Percentiles rank a stretch among this genome's conserved stretches.
Evolutionary conservation across 768 basidiomycete species (phyloP).

Genomic region (Boletus patriciae): DNA sequence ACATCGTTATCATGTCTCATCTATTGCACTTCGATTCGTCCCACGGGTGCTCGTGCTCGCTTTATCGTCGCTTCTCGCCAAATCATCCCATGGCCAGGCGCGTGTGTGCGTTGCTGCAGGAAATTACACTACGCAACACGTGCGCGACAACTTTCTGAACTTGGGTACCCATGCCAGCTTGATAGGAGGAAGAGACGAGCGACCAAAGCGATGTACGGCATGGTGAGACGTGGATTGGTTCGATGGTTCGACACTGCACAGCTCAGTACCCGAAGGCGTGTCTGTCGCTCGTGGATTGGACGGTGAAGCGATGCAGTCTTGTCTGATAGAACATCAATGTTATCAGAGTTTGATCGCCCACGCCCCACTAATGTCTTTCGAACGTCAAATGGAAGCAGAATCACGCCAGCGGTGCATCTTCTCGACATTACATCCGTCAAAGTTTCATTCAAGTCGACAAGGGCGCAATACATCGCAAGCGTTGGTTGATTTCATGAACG

Average conservation of each 20-base stretch:
- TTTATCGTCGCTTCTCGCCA: constrained; percentile 48
- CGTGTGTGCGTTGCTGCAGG: constrained; percentile 63
- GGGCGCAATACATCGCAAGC: not conserved
- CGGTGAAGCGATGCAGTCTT: constrained; percentile 35
- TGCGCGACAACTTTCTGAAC: constrained; percentile 55
- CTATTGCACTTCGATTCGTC: constrained; percentile 66
- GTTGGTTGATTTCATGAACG: not conserved
- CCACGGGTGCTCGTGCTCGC: constrained; percentile 57
- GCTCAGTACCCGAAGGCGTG: constrained; percentile 52
- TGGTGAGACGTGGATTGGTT: constrained; percentile 47
- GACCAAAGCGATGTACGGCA: constrained; percentile 13
- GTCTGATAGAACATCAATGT: not conserved
- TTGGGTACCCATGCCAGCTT: constrained; percentile 43
- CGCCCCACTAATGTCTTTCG: not conserved
- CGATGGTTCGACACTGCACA: constrained; percentile 45
- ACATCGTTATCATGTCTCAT: constrained; percentile 67
- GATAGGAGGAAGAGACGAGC: constrained; percentile 41
- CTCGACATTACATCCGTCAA: not conserved
- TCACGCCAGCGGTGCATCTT: not conserved
- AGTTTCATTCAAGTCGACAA: not conserved
- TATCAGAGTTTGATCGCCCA: constrained; percentile 1
- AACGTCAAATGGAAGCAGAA: not conserved
- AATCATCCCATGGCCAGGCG: constrained; percentile 31
- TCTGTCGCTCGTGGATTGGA: constrained; percentile 66
- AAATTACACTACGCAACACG: constrained; percentile 53